phyloP scores from a whole-genome alignment of 2,329 filamentous ascomycete genomes.

The Fusarium sp. region DNA sequence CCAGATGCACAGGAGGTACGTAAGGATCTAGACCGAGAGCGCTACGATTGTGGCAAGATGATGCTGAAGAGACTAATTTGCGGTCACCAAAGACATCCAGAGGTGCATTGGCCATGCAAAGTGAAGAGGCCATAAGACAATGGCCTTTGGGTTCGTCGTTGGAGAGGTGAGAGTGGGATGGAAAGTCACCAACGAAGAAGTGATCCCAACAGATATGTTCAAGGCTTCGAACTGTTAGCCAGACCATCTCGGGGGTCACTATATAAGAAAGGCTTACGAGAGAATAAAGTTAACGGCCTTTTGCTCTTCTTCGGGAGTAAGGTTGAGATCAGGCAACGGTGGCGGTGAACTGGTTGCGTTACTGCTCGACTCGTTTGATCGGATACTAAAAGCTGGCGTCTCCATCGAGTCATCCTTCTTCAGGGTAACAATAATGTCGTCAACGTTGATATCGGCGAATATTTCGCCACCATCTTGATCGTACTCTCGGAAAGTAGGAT shows the following conservation, averaged over 20 bases:
- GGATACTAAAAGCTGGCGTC: conserved; percentile 59
- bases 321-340: conserved; percentile 42
- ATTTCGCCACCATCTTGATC: conserved; percentile 41
- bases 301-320: conserved; percentile 57
- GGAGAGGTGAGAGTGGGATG: conserved; percentile 49
- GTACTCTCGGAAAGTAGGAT: neutral
- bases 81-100: conserved; percentile 50
- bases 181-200: conserved; percentile 57
- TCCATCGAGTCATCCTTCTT: conserved; percentile 56
- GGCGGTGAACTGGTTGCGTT: conserved; percentile 34
- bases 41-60: conserved; percentile 31
- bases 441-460: conserved; percentile 53
- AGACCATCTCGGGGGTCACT: neutral
- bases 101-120: conserved; percentile 57
- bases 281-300: conserved; percentile 66
- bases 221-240: conserved; percentile 53
- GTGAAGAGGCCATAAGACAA: conserved; percentile 59
- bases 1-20: conserved; percentile 44
- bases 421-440: conserved; percentile 57
- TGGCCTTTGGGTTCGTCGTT: conserved; percentile 55
- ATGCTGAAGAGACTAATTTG: conserved; percentile 35
- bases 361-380: conserved; percentile 43
- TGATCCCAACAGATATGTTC: conserved; percentile 67
- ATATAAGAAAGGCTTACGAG: conserved; percentile 54
- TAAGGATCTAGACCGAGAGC: conserved; percentile 27